A percentile compares a stretch with the other conserved stretches of the same genome.
Conservation (phyloP, 148 eudicot genomes). For the Amaranthus hypochondriacus region DNA sequence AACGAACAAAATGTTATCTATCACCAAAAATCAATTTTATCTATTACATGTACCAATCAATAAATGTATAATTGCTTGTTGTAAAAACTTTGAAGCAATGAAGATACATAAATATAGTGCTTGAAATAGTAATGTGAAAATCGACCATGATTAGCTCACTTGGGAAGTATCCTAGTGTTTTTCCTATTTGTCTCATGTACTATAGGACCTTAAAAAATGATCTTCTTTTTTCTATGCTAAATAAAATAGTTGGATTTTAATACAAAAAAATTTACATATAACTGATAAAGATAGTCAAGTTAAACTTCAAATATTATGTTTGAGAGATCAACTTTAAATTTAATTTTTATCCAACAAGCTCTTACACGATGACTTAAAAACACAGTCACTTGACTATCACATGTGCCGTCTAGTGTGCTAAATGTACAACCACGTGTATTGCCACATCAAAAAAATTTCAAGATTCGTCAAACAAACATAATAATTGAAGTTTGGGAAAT, state of each 20-base stretch:
- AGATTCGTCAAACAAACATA: too few species aligned
- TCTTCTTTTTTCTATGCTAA: background rate
- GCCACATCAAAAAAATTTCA: too few species aligned
- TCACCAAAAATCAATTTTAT: too few species aligned
- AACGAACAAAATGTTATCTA: too few species aligned
- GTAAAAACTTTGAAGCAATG: background rate
- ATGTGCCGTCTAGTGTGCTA: too few species aligned
- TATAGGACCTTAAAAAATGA: background rate
- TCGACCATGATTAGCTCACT: conserved; percentile 4
- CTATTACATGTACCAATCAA: background rate
- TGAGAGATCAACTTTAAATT: too few species aligned
- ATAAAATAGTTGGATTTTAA: background rate
- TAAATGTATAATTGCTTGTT: conserved; percentile 1
- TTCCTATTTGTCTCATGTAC: conserved; percentile 3
- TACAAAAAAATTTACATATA: background rate
- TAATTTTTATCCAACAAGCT: too few species aligned
- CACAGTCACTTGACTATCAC: too few species aligned
- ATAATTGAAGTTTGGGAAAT: too few species aligned
- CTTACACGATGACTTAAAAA: too few species aligned
- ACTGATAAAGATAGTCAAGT: background rate
- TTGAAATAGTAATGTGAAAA: background rate
- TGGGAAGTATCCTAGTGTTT: conserved; percentile 1
- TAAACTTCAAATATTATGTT: too few species aligned
- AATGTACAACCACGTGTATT: too few species aligned
- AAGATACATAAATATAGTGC: conserved; percentile 5